Evolutionary conservation across 192 early-diverging fungal species (phyloP).

Genomic region (Cetraspora pellucida): DNA sequence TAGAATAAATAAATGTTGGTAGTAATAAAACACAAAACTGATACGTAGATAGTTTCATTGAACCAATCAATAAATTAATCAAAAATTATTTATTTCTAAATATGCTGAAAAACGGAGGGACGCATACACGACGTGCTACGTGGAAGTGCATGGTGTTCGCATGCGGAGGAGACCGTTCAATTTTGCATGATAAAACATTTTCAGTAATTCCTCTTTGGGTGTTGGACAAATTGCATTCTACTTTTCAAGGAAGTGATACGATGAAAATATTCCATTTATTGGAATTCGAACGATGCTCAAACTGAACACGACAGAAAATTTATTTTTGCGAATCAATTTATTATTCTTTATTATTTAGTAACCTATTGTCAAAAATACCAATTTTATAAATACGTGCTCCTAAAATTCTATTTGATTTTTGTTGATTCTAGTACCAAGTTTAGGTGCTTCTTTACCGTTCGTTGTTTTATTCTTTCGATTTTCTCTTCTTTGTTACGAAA

Average conservation of each 20-base stretch:
- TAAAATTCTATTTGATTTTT: not conserved
- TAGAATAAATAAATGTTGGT: too few relatives aligned
- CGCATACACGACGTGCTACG: too few relatives aligned
- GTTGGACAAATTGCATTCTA: conserved; percentile 19
- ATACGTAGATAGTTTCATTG: too few relatives aligned
- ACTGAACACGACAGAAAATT: conserved; percentile 6
- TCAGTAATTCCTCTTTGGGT: conserved; percentile 9
- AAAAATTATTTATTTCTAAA: too few relatives aligned
- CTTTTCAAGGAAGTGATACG: conserved; percentile 10
- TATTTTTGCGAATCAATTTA: not conserved
- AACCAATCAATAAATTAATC: too few relatives aligned
- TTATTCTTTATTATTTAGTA: too few relatives aligned
- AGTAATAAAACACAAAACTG: too few relatives aligned
- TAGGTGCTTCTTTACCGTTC: not conserved
- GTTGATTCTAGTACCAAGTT: not conserved
- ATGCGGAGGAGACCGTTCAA: too few relatives aligned
- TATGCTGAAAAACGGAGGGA: too few relatives aligned
- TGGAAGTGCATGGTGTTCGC: too few relatives aligned
- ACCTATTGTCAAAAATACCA: not conserved
- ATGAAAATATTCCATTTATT: not conserved
- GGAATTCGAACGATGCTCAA: not conserved
- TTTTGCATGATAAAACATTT: not conserved
- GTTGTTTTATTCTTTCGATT: not conserved
- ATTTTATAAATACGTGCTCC: conserved; percentile 1
- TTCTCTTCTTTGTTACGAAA: conserved; percentile 11